Percentiles rank a stretch among this genome's conserved stretches.
These are phyloP conservation scores for Pichia cephalocereana DNA, from an alignment of 805 yeast species.

Conservation along the genomic window DNA sequence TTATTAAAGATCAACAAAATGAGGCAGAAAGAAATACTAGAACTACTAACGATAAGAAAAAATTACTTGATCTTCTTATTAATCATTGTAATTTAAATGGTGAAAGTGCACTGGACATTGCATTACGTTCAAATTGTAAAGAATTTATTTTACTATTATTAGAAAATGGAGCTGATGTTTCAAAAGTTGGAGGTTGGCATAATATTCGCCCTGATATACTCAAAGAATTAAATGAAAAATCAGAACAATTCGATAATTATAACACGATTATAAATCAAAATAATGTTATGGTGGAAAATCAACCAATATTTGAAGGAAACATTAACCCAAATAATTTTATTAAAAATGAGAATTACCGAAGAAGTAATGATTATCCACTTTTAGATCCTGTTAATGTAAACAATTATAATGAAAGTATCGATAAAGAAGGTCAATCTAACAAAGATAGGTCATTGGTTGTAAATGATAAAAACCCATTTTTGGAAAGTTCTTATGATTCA, in stretches of 20 bases:
- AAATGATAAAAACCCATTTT: slow-evolving; percentile 3
- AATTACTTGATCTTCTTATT: slow-evolving; percentile 45
- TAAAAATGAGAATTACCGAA: background rate
- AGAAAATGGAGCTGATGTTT: slow-evolving; percentile 36
- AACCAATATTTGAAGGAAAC: background rate
- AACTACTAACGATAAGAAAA: slow-evolving; percentile 26
- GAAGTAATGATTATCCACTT: background rate
- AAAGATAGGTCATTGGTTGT: too few relatives aligned
- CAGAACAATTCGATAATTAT: background rate
- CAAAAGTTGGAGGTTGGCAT: slow-evolving; percentile 19
- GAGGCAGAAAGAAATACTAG: slow-evolving; percentile 21
- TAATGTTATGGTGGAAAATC: background rate
- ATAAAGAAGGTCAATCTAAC: too few relatives aligned
- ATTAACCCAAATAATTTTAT: background rate
- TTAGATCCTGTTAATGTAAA: background rate
- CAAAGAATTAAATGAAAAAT: slow-evolving; percentile 6
- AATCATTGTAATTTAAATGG: slow-evolving; percentile 79
- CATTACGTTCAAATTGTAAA: slow-evolving; percentile 47
- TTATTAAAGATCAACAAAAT: slow-evolving; percentile 22
- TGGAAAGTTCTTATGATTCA: background rate
- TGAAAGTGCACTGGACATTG: slow-evolving; percentile 77
- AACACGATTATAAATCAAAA: background rate
- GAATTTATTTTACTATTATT: slow-evolving; percentile 34
- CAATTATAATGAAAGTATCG: background rate
- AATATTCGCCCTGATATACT: slow-evolving; percentile 16